phyloP scores from a whole-genome alignment of 306 rosid genomes.

The Benincasa hispida region DNA sequence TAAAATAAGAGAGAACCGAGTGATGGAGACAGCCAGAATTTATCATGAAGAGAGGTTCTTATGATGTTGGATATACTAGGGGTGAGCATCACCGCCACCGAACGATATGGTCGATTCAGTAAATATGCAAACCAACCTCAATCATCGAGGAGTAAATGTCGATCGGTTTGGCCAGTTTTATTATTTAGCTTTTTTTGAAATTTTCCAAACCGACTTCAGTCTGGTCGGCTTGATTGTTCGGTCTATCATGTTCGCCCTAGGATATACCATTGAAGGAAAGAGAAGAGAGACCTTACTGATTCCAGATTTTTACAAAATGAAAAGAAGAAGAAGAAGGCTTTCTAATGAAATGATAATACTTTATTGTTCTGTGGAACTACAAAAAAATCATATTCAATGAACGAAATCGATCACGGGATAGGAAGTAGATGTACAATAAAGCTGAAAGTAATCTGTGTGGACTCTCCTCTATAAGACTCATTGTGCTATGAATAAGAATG shows the following conservation, averaged over 20 bases:
- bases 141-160: too few species aligned
- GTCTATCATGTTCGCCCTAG: too few species aligned
- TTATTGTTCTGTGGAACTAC: neutral
- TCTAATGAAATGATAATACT: neutral
- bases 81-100: too few species aligned
- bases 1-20: neutral
- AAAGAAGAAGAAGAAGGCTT: neutral
- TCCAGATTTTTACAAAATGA: neutral
- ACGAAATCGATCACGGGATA: neutral
- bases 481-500: conserved; percentile 9
- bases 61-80: neutral
- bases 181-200: too few species aligned
- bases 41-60: neutral
- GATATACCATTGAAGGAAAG: neutral
- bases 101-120: too few species aligned
- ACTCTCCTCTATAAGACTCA: conserved; percentile 13
- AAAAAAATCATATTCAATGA: neutral
- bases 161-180: too few species aligned
- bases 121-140: too few species aligned
- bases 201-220: too few species aligned
- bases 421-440: neutral
- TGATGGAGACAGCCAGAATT: neutral
- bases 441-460: neutral
- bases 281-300: neutral
- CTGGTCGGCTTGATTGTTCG: too few species aligned